Percentiles rank a stretch among this genome's conserved stretches.
phyloP scores from a whole-genome alignment of 345 rosid genomes.

The Mercurialis annua region DNA sequence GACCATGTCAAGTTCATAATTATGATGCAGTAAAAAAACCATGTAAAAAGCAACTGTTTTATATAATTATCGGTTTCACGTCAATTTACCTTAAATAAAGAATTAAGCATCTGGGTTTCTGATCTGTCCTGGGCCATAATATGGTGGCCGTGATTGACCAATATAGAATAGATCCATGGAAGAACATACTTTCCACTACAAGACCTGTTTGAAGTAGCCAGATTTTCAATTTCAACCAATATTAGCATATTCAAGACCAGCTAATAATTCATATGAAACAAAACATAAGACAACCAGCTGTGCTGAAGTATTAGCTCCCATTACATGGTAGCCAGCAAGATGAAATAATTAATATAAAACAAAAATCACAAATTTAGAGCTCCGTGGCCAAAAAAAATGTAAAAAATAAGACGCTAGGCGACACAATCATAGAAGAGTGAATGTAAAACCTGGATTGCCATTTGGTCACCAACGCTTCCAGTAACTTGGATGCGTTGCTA shows the following conservation, averaged over 20 bases:
- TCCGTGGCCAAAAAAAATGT: constrained; percentile 2
- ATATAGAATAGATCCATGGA: constrained; percentile 75
- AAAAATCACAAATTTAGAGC: constrained; percentile 6
- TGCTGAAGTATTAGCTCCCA: neutral
- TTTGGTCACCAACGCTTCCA: constrained; percentile 56
- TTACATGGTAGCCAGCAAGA: neutral
- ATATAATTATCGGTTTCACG: neutral
- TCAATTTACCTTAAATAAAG: constrained; percentile 56
- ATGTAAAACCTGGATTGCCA: constrained; percentile 86
- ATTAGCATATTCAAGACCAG: neutral
- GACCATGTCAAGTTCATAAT: neutral
- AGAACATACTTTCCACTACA: constrained; percentile 50
- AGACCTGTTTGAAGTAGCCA: constrained; percentile 48
- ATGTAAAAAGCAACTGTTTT: constrained; percentile 10
- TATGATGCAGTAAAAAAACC: neutral
- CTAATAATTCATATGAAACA: neutral
- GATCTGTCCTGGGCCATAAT: constrained; percentile 48
- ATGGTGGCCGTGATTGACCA: constrained; percentile 61
- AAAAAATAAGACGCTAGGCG: neutral
- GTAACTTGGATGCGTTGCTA: constrained; percentile 54
- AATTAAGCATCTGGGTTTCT: constrained; percentile 40
- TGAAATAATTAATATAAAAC: neutral
- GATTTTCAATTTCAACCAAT: neutral
- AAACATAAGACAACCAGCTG: neutral
- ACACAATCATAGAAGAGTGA: constrained; percentile 13